Conservation (phyloP, 208 protist species). For the Cochliopodium minus region DNA sequence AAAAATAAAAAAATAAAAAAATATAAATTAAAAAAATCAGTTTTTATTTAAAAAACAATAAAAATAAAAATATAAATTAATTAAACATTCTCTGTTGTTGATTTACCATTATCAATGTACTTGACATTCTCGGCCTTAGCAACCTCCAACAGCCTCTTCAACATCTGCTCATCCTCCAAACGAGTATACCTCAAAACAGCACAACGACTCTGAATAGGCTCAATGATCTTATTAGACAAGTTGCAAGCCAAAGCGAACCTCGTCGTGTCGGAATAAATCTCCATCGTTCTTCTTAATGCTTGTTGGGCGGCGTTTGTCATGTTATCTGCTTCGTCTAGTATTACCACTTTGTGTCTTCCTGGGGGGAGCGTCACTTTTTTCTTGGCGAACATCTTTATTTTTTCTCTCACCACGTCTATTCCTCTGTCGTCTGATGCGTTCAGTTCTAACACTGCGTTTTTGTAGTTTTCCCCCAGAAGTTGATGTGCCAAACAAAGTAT, state of each 20-base stretch:
- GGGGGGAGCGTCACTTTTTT: constrained; percentile 66
- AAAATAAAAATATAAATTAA: no score
- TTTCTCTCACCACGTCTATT: constrained; percentile 88
- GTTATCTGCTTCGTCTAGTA: constrained; percentile 97
- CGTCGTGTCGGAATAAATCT: constrained; percentile 84
- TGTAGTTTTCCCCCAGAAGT: constrained; percentile 64
- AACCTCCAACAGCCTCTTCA: constrained; percentile 68
- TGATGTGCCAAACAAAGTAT: constrained; percentile 80
- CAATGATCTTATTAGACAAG: constrained; percentile 93
- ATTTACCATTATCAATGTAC: no score
- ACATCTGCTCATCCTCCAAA: constrained; percentile 55
- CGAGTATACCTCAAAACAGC: constrained; percentile 58
- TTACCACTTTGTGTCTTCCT: constrained; percentile 90
- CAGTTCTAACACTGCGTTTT: constrained; percentile 90
- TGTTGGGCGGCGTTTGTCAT: constrained; percentile 95
- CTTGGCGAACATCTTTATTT: constrained; percentile 94
- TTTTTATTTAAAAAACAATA: no score
- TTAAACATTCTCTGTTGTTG: no score
- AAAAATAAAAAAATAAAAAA: no score
- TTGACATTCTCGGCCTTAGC: no score
- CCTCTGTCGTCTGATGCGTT: constrained; percentile 98
- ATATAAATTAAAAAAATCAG: no score
- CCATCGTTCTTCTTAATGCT: constrained; percentile 91
- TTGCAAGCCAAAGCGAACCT: constrained; percentile 98
- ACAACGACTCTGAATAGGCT: constrained; percentile 90